phyloP scores from a whole-genome alignment of 2,329 filamentous ascomycete genomes.

The Eutypella sp. region DNA sequence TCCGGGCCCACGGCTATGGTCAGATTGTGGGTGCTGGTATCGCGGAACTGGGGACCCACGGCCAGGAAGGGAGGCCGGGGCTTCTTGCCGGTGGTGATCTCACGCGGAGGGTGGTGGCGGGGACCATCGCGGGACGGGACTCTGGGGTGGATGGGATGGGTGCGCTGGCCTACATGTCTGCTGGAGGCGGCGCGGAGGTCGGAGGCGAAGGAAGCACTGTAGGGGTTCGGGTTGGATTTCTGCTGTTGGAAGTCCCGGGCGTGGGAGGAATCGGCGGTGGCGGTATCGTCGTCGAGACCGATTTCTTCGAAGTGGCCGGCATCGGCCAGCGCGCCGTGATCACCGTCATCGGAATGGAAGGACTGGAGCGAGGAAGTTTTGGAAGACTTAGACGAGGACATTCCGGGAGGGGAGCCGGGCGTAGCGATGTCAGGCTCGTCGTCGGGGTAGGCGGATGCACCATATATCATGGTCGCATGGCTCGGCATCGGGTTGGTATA shows the following conservation, averaged over 20 bases:
- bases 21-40: conserved; percentile 38
- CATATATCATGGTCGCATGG: conserved; percentile 36
- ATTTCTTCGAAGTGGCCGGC: conserved; percentile 90
- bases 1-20: conserved; percentile 25
- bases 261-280: conserved; percentile 27
- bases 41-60: conserved; percentile 41
- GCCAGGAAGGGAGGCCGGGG: conserved; percentile 40
- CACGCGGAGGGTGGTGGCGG: conserved; percentile 26
- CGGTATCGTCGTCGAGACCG: conserved; percentile 68
- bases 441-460: conserved; percentile 26
- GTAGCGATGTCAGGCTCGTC: conserved; percentile 34
- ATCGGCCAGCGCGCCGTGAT: conserved; percentile 65
- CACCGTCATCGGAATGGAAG: conserved; percentile 66
- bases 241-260: conserved; percentile 30
- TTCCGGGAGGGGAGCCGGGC: conserved; percentile 69
- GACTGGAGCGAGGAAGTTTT: conserved; percentile 88
- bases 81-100: conserved; percentile 24
- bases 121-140: conserved; percentile 23
- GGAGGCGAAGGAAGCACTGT: conserved; percentile 42
- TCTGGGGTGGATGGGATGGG: conserved; percentile 19
- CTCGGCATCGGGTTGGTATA: conserved; percentile 13
- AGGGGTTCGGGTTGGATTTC: conserved; percentile 40
- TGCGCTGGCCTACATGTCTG: conserved; percentile 22
- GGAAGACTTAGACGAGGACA: conserved; percentile 80
- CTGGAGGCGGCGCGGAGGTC: conserved; percentile 33